Base-by-base conservation (phyloP, 306 rosid genomes). In the Cotoneaster glaucophyllus region DNA sequence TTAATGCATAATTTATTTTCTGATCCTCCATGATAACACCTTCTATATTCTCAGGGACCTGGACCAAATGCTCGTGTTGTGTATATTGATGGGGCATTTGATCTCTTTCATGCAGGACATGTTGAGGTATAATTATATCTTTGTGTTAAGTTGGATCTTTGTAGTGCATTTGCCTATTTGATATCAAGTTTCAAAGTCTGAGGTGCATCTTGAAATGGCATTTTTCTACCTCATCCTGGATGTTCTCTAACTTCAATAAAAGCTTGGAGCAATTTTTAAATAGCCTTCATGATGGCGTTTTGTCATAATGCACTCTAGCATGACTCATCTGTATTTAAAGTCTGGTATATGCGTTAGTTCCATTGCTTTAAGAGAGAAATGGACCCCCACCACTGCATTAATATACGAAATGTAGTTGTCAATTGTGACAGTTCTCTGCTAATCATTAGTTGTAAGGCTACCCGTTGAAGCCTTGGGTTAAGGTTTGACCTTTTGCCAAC, bases 61-160 rank as follows among this genome's bases (percentile, higher is more conserved):
- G 93, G 93, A 77, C 99, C 97, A 19, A 93, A 90, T 91, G 97
- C 99, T 83, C 87, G 83, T 70, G 81, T 96, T 80, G 93, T 96
- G 74, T 96, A 93, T 88, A 91, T 96, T 83, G 99, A 93, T 80
- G 99, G 99, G 78, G 99, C 98, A 73, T 96, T 93, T 89, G 99
- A 96, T 88, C 96, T 96, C 76, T 96, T 96, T 82, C 99, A 96
- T 73, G 99, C 99, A 0, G 99, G 99, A 71, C 99, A 96, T 74
- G 97, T 96, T 77, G 90, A 93, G 99, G 99, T 87, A 85, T 37
- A 67, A 64, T 52, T 44, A 4, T 13, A 32, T 25, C 17, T 21
- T 11, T 29, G n/a, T 64, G 41, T 28, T 43, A 13, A 66, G 32
- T 66, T 66, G n/a, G 19, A 58, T 13, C 37, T 52, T 73, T 41